These are phyloP conservation scores for Arthrinium phaeospermum DNA, from an alignment of 2,329 filamentous ascomycete species.

Conservation along the genomic window DNA sequence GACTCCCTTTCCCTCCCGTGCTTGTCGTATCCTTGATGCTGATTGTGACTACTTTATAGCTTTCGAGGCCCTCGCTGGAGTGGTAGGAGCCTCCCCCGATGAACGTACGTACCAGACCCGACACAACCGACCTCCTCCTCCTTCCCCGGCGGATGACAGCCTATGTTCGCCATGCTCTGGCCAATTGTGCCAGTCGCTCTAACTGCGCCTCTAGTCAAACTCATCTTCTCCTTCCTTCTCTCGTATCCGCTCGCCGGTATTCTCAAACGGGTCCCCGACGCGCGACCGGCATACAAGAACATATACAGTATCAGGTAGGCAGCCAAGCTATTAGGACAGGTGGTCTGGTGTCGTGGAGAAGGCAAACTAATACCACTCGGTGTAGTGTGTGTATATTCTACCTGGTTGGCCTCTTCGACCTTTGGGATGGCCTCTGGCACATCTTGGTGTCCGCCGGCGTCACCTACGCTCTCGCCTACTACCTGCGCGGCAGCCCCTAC, in stretches of 20 bases:
- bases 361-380: background rate
- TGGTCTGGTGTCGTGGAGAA: background rate
- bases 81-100: constrained; percentile 43
- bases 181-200: constrained; percentile 21
- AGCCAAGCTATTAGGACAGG: background rate
- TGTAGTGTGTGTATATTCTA: constrained; percentile 83
- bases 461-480: constrained; percentile 83
- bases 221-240: constrained; percentile 86
- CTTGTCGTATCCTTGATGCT: background rate
- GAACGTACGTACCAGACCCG: constrained; percentile 39
- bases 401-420: constrained; percentile 88
- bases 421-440: constrained; percentile 85
- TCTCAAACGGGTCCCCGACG: constrained; percentile 89
- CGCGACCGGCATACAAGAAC: constrained; percentile 84
- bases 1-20: background rate
- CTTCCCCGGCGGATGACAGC: background rate
- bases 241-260: constrained; percentile 91
- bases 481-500: constrained; percentile 77
- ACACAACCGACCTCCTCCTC: constrained; percentile 11
- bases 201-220: constrained; percentile 71
- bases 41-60: constrained; percentile 29
- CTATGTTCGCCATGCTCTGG: constrained; percentile 5
- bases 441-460: constrained; percentile 79
- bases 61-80: constrained; percentile 41
- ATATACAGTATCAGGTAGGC: constrained; percentile 78